These are phyloP conservation scores for Cladosporium cucumerinum DNA, from an alignment of 2,329 filamentous ascomycete species.

Conservation along the genomic window DNA sequence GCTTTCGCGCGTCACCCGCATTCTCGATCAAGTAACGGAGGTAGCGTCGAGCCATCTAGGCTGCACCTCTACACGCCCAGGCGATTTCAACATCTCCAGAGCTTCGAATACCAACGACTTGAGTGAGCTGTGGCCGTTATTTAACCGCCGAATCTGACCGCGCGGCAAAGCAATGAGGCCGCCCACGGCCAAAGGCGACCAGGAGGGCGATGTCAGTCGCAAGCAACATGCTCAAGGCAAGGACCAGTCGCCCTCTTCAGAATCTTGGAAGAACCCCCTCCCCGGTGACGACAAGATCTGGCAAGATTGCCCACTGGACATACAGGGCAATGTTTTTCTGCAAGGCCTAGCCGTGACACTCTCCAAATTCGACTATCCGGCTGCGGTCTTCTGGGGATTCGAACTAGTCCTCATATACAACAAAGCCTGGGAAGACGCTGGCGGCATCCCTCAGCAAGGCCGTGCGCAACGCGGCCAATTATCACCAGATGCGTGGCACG, in stretches of 20 bases:
- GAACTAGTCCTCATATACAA: constrained; percentile 41
- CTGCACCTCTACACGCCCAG: not conserved
- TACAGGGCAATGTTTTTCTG: constrained; percentile 15
- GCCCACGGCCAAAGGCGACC: not conserved
- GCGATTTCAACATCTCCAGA: not conserved
- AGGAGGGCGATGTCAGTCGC: not conserved
- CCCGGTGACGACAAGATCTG: not conserved
- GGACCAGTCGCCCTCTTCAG: not conserved
- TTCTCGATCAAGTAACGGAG: not conserved
- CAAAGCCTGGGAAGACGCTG: constrained; percentile 39
- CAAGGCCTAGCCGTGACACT: constrained; percentile 32
- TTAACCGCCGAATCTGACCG: not conserved
- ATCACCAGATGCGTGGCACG: constrained; percentile 34
- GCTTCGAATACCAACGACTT: not conserved
- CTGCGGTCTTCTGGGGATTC: constrained; percentile 43
- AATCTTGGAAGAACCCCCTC: not conserved
- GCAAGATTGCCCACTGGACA: not conserved
- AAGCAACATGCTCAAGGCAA: not conserved
- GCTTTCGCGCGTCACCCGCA: not conserved
- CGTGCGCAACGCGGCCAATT: constrained; percentile 33
- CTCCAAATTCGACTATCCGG: constrained; percentile 40
- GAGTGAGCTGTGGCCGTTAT: not conserved
- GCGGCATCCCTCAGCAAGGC: constrained; percentile 36
- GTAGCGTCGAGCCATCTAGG: not conserved
- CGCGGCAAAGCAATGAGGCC: not conserved